Evolutionary conservation across 305 asterid species (phyloP).

Genomic region (Ilex paraguariensis): DNA sequence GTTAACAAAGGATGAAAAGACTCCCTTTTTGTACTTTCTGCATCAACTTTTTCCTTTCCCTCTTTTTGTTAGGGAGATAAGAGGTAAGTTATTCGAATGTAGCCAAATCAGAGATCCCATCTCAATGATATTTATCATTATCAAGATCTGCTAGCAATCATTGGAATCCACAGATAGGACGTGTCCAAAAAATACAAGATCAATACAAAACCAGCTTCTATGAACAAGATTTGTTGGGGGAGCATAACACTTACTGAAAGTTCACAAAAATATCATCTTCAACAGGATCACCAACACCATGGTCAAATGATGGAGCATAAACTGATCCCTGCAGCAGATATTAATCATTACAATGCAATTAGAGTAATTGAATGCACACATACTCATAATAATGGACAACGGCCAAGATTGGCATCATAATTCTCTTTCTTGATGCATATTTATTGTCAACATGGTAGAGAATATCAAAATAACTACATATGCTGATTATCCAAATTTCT

Average conservation of each 20-base stretch:
- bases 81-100: too few species aligned
- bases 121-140: background rate
- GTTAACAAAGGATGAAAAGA: too few species aligned
- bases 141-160: background rate
- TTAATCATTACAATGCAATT: background rate
- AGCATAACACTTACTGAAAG: slow-evolving; percentile 65
- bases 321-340: slow-evolving; percentile 62
- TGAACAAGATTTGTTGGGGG: background rate
- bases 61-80: too few species aligned
- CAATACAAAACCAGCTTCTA: background rate
- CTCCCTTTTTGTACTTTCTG: too few species aligned
- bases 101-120: background rate
- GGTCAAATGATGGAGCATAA: slow-evolving; percentile 88
- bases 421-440: too few species aligned
- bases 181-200: background rate
- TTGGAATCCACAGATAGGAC: background rate
- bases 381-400: background rate
- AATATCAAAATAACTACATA: background rate
- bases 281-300: slow-evolving; percentile 94
- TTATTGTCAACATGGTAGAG: background rate
- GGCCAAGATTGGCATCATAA: background rate
- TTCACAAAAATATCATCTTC: slow-evolving; percentile 90
- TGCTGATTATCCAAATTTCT: background rate
- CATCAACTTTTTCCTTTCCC: too few species aligned
- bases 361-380: background rate